These are phyloP conservation scores for Hymenoscyphus fructigenus DNA, from an alignment of 2,329 filamentous ascomycete species.

Conservation along the genomic window DNA sequence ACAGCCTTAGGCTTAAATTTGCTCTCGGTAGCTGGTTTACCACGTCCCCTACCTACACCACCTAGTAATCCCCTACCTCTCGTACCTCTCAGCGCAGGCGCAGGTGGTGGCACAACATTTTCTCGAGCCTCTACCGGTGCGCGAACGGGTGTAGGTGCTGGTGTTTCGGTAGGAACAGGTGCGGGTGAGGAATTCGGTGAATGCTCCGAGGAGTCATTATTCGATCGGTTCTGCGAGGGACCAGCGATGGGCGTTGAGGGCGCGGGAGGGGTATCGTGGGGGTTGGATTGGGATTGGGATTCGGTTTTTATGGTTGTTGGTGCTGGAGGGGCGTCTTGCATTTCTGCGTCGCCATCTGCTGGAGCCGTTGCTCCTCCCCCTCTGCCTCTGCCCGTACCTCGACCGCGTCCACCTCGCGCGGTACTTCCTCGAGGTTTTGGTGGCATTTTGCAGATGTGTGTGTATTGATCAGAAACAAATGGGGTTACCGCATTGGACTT, in stretches of 20 bases:
- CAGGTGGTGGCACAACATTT: constrained; percentile 1
- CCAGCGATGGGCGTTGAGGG: constrained; percentile 10
- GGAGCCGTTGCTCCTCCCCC: constrained; percentile 21
- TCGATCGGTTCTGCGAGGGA: constrained; percentile 17
- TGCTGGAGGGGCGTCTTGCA: constrained; percentile 4
- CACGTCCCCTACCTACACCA: constrained; percentile 21
- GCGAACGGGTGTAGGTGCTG: constrained; percentile 32
- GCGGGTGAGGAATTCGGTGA: constrained; percentile 35
- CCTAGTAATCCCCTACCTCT: constrained; percentile 16
- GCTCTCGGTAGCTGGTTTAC: constrained; percentile 20
- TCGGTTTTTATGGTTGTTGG: constrained; percentile 18
- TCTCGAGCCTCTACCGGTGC: constrained; percentile 11
- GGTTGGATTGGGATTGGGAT: constrained; percentile 11
- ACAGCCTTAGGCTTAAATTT: constrained; percentile 37
- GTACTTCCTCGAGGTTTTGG: constrained; percentile 28
- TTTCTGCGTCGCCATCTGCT: constrained; percentile 4
- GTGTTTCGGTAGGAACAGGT: constrained; percentile 32
- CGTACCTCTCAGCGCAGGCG: constrained; percentile 20
- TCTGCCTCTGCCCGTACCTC: constrained; percentile 19
- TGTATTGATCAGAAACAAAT: not conserved
- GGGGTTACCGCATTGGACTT: constrained; percentile 7
- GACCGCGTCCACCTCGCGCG: constrained; percentile 25
- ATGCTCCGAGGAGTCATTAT: constrained; percentile 18
- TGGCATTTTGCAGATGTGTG: constrained; percentile 25
- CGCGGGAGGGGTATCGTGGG: constrained; percentile 9